Conservation (phyloP, 1,139 yeast genomes). For the Sugiyamaella pinicola region DNA sequence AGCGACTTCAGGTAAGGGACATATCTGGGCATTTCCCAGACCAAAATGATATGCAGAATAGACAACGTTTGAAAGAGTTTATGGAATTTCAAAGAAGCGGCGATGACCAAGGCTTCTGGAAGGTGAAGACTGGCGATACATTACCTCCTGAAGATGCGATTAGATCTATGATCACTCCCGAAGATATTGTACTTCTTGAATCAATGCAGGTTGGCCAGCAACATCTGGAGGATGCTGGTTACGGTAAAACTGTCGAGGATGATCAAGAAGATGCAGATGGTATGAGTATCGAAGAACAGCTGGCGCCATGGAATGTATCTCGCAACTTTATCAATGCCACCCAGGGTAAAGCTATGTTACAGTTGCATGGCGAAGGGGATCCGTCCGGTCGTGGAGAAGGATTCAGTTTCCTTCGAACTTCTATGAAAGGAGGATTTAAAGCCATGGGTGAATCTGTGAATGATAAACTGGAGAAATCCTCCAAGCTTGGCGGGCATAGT, state of each 20-base stretch:
- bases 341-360: conserved; percentile 96
- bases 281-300: conserved; percentile 72
- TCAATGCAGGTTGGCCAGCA: conserved; percentile 95
- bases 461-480: conserved; percentile 44
- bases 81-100: conserved; percentile 98
- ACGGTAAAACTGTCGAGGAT: conserved; percentile 53
- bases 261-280: conserved; percentile 48
- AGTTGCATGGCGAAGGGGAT: conserved; percentile 95
- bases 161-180: conserved; percentile 87
- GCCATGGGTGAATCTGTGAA: conserved; percentile 57
- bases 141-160: conserved; percentile 79
- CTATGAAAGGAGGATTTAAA: conserved; percentile 92
- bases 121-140: conserved; percentile 70
- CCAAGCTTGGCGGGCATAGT: conserved; percentile 63
- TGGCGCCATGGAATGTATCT: conserved; percentile 92
- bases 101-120: conserved; percentile 96
- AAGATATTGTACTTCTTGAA: conserved; percentile 83
- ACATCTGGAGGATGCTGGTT: conserved; percentile 69
- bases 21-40: conserved; percentile 94
- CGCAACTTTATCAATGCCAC: conserved; percentile 90
- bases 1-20: conserved; percentile 82
- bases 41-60: conserved; percentile 95
- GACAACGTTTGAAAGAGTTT: conserved; percentile 93
- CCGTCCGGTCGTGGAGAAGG: conserved; percentile 93
- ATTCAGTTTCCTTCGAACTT: conserved; percentile 83